These are phyloP conservation scores for Podospora fimiseda DNA, from an alignment of 495 filamentous ascomycete genomes.

Conservation along the genomic window DNA sequence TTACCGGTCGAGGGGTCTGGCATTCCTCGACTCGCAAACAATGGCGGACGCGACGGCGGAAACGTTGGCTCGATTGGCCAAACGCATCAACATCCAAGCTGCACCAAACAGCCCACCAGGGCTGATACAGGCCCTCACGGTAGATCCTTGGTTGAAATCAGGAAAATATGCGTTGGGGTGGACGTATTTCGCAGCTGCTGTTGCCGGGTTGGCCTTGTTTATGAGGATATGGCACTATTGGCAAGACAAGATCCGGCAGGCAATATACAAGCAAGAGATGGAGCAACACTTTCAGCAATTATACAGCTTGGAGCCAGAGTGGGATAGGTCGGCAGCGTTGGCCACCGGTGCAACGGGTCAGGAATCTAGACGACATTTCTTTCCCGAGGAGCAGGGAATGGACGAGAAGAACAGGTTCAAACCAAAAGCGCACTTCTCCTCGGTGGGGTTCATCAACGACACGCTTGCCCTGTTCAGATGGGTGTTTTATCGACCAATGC, in stretches of 20 bases:
- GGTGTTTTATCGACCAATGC: slow-evolving; percentile 80
- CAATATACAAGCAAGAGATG: slow-evolving; percentile 70
- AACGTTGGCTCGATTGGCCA: slow-evolving; percentile 44
- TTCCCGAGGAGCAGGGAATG: slow-evolving; percentile 46
- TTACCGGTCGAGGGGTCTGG: slow-evolving; percentile 35
- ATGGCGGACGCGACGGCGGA: slow-evolving; percentile 20
- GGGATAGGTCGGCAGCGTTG: slow-evolving; percentile 61
- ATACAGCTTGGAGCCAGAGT: slow-evolving; percentile 49
- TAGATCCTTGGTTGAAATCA: slow-evolving; percentile 74
- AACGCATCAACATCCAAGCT: slow-evolving; percentile 69
- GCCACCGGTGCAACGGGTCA: slow-evolving; percentile 54
- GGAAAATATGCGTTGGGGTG: slow-evolving; percentile 84
- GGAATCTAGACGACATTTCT: slow-evolving; percentile 57
- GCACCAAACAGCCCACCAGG: slow-evolving; percentile 62
- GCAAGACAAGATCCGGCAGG: slow-evolving; percentile 82
- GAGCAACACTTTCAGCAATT: slow-evolving; percentile 49
- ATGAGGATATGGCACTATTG: slow-evolving; percentile 75
- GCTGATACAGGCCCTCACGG: slow-evolving; percentile 63
- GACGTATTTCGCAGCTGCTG: slow-evolving; percentile 74
- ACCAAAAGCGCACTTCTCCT: slow-evolving; percentile 62
- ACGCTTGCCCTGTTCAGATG: slow-evolving; percentile 70
- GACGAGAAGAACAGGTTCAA: slow-evolving; percentile 46
- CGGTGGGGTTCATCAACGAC: slow-evolving; percentile 65
- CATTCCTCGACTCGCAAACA: slow-evolving; percentile 33
- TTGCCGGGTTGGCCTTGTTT: slow-evolving; percentile 56